Evolutionary conservation across 2,329 filamentous ascomycete genomes (phyloP).

Genomic region (Phialemoniopsis sp.): DNA sequence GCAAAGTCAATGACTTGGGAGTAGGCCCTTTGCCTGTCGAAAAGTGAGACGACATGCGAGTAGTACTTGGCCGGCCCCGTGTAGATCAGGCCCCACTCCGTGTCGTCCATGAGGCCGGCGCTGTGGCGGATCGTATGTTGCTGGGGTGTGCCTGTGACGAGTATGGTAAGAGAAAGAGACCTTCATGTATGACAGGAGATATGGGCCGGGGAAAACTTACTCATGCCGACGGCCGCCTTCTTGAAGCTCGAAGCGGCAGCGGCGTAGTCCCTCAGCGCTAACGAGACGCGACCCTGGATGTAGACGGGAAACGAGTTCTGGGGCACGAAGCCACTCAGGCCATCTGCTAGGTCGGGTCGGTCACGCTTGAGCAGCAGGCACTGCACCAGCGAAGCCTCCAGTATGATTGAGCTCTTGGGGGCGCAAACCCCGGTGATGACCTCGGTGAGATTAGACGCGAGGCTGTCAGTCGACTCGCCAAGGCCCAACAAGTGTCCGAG

Average conservation of each 20-base stretch:
- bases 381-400: conserved; percentile 56
- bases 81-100: conserved; percentile 66
- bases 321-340: conserved; percentile 51
- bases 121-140: conserved; percentile 49
- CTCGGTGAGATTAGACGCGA: conserved; percentile 60
- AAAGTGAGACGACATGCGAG: conserved; percentile 78
- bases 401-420: conserved; percentile 61
- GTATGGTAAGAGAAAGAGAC: not conserved
- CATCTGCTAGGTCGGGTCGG: conserved; percentile 54
- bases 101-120: conserved; percentile 67
- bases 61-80: conserved; percentile 81
- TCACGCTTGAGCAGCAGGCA: conserved; percentile 57
- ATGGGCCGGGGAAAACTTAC: conserved; percentile 62
- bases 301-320: conserved; percentile 68
- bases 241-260: conserved; percentile 73
- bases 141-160: not conserved
- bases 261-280: conserved; percentile 70
- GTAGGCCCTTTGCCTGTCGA: conserved; percentile 72
- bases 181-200: too few relatives aligned
- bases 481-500: conserved; percentile 62
- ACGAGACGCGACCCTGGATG: conserved; percentile 74
- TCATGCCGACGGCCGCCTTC: conserved; percentile 77
- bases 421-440: conserved; percentile 64
- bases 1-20: conserved; percentile 84
- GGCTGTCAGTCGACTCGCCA: conserved; percentile 49